Evolutionary conservation across 495 filamentous ascomycete genomes (phyloP), one percentile per base, ranked within the genome.

Genomic region (Copromyces sp.): DNA sequence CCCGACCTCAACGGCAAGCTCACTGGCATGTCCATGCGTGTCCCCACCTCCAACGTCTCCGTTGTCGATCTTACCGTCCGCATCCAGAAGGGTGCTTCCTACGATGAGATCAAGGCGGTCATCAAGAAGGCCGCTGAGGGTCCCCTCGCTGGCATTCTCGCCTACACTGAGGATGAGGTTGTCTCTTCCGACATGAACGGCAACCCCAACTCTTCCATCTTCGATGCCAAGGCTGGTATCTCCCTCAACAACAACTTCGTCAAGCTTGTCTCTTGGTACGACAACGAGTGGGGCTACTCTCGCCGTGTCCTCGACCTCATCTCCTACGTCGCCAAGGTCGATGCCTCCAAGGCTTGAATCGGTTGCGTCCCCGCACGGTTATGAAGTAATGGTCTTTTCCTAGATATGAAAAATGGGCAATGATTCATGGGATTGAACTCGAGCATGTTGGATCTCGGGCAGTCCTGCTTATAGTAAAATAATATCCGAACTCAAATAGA

Each of bases 211-310:
- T 97, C 94, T 75, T 97, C 94, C 84, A 95, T 99, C 90, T 98
- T 99, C 85, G 95, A 99, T 85, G 95, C 95, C 83, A 97, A 97
- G 92, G 95, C 95, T 69, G 95, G 95, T 89, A 98, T 99, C 84
- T 91, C 94, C 76, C 90, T 99, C 74, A 99, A 99, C 90, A 82
- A 92, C 76, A 92, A 98, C 89, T 99, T 99, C 86, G 90, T 98
- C 88, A 99, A 99, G 91, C 89, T 99, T 47, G 90, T 99, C 81
- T 90, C 91, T 79, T 99, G 95, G 95, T 99, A 99, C 87, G 95
- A 98, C 89, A 85, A 86, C 81, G 83, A 85, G 83, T 89, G 88
- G 88, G 95, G 95, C 78, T 99, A 99, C 91, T 96, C 92, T 83
- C 94, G 94, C 87, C 95, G 95, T 91, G 96, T 98, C 75, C 89